Conservation (phyloP, 768 basidiomycete species). For the Pisolithus marmoratus region DNA sequence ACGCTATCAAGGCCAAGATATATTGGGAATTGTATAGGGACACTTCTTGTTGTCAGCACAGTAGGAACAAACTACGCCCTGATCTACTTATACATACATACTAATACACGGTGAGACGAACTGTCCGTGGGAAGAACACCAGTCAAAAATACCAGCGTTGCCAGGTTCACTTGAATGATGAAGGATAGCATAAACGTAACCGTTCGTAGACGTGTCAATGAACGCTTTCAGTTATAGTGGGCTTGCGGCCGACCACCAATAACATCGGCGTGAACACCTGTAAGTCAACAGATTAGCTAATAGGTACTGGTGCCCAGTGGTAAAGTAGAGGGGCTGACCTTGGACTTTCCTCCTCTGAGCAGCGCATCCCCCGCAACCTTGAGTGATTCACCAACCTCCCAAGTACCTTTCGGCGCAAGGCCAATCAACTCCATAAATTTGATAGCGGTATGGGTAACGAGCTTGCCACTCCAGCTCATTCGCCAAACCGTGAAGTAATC, state of each 20-base stretch:
- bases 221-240: constrained; percentile 15
- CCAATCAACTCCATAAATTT: constrained; percentile 73
- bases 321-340: constrained; percentile 41
- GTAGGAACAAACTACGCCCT: too few relatives aligned
- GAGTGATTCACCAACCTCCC: constrained; percentile 81
- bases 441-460: constrained; percentile 78
- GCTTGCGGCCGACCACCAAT: constrained; percentile 60
- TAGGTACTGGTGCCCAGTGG: background rate
- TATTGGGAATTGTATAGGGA: too few relatives aligned
- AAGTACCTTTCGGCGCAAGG: constrained; percentile 88
- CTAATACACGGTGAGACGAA: too few relatives aligned
- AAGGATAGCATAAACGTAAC: too few relatives aligned
- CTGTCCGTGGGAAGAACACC: too few relatives aligned
- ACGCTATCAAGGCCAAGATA: too few relatives aligned
- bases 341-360: constrained; percentile 79
- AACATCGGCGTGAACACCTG: constrained; percentile 90
- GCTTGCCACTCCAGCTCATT: constrained; percentile 81
- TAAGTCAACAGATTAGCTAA: constrained; percentile 2
- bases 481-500: constrained; percentile 86
- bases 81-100: too few relatives aligned
- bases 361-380: constrained; percentile 76
- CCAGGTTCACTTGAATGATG: background rate
- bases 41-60: too few relatives aligned
- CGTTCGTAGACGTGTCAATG: background rate
- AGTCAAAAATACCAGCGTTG: background rate